Base-by-base conservation (phyloP, 768 basidiomycete species). In the Russula vinacea region DNA sequence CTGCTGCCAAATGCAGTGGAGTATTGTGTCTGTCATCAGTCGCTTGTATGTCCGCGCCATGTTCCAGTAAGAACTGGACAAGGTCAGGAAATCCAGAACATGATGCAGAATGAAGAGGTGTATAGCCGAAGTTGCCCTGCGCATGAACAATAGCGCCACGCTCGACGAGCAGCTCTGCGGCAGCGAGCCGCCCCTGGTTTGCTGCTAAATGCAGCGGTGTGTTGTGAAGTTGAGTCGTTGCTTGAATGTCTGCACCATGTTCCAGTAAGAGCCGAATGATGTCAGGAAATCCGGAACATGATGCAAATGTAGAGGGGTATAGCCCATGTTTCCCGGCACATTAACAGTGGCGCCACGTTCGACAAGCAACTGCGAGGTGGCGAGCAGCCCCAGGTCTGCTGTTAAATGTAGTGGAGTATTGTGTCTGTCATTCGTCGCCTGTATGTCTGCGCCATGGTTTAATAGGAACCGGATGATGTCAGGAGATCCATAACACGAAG, bases 161-260 rank as follows among this genome's bases (percentile, higher is more conserved):
- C 19, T 44, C 42, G 8, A 44, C 8, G 9, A 44, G 42, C 8
- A 6, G 9, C 42, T 7, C 17, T 19, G 17, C 19, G 19, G 19
- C 42, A 19, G 42, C 42, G 9, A 44, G 7, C 19, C 19, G 19
- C 42, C 42, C 42, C 8, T n/a, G 19, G 1, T n/a, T 1, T 17
- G 42, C 42, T 8, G 42, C 42, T 9, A 44, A 0, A n/a, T 44
- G 5, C 8, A 44, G 42, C 0, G 42, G 42, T 1, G 42, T 19
- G 17, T 8, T 44, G 7, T 5, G 1, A 0, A 17, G 7, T 16
- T 1, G 1, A 2, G 0, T 5, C 40, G 6, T 0, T 19, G 17
- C 40, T 7, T 17, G 2, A 1, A 42, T 16, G 17, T 42, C 40
- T 6, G 40, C 40, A 8, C 17, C 17, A 19, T 6, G 40, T 7